Base-by-base conservation (phyloP, 78 protist species). In the Cavenderia fasciculata region DNA sequence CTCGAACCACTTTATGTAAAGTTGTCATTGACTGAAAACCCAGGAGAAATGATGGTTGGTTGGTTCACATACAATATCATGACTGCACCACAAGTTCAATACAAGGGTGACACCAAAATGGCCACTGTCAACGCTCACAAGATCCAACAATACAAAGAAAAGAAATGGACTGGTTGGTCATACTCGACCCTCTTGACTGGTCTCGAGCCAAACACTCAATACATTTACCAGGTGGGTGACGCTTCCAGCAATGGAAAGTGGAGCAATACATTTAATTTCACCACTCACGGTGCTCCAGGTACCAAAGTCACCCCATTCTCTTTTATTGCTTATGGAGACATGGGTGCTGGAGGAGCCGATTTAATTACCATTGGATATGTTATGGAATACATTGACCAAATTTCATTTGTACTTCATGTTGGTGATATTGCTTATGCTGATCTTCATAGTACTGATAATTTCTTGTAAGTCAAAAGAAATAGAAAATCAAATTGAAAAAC, bases 371-470 rank as follows among this genome's bases (percentile, higher is more conserved):
- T 63, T 2, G 8, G n/a, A 2, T 38, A 63, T 40, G 38, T 63
- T 21, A 11, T 63, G 1, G 43, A 21, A 34, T 38, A 21, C 2
- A 11, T 63, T 2, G 72, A 63, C 25, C 18, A 63, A 8, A 38
- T 27, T 21, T 63, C 59, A 4, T 16, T 34, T 23, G 33, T 62
- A 19, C 34, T 61, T 21, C 86, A 76, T 47, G 54, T 76, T 29
- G 86, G 86, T 43, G 86, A 76, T 34, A 76, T 76, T 76, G 86
- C 86, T 27, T 76, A 76, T 47, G 86, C 86, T 62, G 86, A 62
- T 57, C 8, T 62, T 23, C 2, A 18, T 27, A 52, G 46, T 18
- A 36, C 63, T 23, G 63, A 36, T 27, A 36, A 57, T 27, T 57
- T 57, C n/a, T 8, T 57, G 63, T 57, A 57, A 52, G n/a, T 52